Base-by-base conservation (phyloP, 441 rosid species). In the Erodium texanum region DNA sequence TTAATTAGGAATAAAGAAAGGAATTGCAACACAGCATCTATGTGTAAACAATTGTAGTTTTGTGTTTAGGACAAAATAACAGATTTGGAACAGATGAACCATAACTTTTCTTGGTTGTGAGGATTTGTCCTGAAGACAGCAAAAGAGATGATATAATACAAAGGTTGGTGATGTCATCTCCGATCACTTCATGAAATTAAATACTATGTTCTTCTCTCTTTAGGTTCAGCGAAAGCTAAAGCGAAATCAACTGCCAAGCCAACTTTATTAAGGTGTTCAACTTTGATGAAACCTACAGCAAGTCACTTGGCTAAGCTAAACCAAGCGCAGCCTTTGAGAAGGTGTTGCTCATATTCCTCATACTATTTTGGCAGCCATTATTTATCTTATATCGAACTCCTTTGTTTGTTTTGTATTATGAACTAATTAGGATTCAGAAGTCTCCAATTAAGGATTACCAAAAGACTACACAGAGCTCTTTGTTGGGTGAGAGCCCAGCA, bases 201-300 rank as follows among this genome's bases (percentile, higher is more conserved):
- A 4, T 27, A 27, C 29, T 4, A 27, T 27, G 1, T 27, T 27
- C 29, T 27, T 36, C 64, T 22, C 8, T 58, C 22, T 62, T 9
- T 41, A 77, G 84, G 79, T 70, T 70, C 58, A 70, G 67, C 36
- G 65, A 76, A 71, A 64, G 23, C 65, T 54, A 72, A 48, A 19
- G 24, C 68, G 0, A 78, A 71, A 61, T 66, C 76, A 22, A 58
- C 56, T 10, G 66, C 23, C 18, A 87, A 79, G 80, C 72, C 82
- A 61, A 27, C 54, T 48, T 61, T 73, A 32, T 70, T 86, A n/a
- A 86, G 96, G 82, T 78, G 79, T 79, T 94, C 99, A 72, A 92
- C 98, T 69, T 80, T 92, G 77, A 88, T 94, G 98, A 94, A 84
- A 75, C 98, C 98, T 73, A 94, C 98, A 18, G 90, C 87, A 75